Conservation (phyloP, 2,329 filamentous ascomycete genomes). For the Penicillium decumbens region DNA sequence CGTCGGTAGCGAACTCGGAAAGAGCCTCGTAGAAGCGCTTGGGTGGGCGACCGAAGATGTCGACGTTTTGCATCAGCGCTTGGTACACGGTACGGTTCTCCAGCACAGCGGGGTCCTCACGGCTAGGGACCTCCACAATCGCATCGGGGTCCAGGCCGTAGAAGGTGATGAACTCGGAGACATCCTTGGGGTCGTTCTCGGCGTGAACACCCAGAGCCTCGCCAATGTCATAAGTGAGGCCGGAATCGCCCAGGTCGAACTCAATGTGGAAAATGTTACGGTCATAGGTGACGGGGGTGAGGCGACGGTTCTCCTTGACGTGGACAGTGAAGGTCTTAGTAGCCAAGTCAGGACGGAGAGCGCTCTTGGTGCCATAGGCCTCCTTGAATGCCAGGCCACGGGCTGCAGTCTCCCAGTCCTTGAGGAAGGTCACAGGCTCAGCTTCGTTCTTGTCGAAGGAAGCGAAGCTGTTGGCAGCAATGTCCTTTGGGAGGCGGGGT, state of each 20-base stretch:
- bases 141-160: constrained; percentile 81
- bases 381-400: constrained; percentile 93
- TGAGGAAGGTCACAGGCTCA: constrained; percentile 63
- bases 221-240: constrained; percentile 92
- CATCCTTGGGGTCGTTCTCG: constrained; percentile 77
- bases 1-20: constrained; percentile 77
- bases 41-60: constrained; percentile 93
- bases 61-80: constrained; percentile 82
- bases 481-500: constrained; percentile 54
- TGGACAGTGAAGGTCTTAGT: constrained; percentile 82
- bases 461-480: constrained; percentile 76
- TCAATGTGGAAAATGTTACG: constrained; percentile 99
- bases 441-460: constrained; percentile 70
- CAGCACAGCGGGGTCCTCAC: constrained; percentile 66
- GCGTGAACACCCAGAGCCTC: constrained; percentile 95
- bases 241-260: constrained; percentile 88
- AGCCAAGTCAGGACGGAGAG: constrained; percentile 77
- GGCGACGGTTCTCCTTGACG: constrained; percentile 90
- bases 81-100: constrained; percentile 94
- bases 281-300: constrained; percentile 84
- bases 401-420: constrained; percentile 76
- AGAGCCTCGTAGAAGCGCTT: constrained; percentile 97
- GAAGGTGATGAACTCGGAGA: constrained; percentile 79
- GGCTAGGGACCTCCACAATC: constrained; percentile 84
- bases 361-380: constrained; percentile 69